phyloP scores from a whole-genome alignment of 768 basidiomycete species.

The Suillus clintonianus region DNA sequence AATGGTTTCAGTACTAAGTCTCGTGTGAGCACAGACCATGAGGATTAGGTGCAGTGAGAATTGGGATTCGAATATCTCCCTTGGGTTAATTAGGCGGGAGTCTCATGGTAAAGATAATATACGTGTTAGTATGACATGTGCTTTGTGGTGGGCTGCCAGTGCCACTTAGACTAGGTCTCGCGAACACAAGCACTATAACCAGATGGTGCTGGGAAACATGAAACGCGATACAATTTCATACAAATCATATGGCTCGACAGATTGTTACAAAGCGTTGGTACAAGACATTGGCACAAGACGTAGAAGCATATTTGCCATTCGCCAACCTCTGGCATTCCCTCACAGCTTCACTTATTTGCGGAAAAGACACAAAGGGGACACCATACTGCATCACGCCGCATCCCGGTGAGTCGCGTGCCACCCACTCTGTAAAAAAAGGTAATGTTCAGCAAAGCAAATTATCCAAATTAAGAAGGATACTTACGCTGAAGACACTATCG shows the following conservation, averaged over 20 bases:
- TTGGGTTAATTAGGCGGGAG: background rate
- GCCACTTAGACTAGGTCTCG: background rate
- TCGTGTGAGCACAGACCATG: background rate
- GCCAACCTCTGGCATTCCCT: background rate
- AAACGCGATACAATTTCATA: background rate
- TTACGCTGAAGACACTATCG: conserved; percentile 21
- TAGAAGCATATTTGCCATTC: background rate
- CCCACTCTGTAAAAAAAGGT: conserved; percentile 1
- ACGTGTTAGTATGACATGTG: background rate
- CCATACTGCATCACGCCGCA: background rate
- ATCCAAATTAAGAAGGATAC: background rate
- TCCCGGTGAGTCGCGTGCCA: conserved; percentile 4
- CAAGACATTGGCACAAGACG: background rate
- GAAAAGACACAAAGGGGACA: background rate
- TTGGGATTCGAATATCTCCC: too few relatives aligned
- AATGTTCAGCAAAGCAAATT: conserved; percentile 1
- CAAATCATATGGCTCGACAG: background rate
- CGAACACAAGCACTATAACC: background rate
- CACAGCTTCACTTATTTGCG: background rate
- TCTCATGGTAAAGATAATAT: background rate
- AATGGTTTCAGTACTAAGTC: background rate
- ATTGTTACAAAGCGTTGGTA: background rate
- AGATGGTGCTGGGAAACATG: background rate
- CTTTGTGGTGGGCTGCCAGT: background rate
- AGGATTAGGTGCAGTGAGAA: background rate